Evolutionary conservation across 2,329 filamentous ascomycete genomes (phyloP).

Genomic region (Hortaea werneckii): DNA sequence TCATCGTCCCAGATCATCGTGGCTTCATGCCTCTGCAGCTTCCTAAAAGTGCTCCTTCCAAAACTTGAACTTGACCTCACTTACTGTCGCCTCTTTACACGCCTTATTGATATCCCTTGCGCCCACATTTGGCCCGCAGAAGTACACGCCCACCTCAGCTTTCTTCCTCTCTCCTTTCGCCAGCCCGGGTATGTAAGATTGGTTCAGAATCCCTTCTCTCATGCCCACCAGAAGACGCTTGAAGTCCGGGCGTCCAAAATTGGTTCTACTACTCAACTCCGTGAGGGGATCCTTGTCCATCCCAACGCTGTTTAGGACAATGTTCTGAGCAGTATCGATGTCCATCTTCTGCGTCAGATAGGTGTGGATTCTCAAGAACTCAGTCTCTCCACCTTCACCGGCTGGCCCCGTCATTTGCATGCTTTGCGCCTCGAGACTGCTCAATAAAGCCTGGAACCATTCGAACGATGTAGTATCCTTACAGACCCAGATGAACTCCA

Average conservation of each 20-base stretch:
- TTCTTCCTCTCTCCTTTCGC: slow-evolving; percentile 50
- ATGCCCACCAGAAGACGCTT: slow-evolving; percentile 67
- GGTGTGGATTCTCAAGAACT: slow-evolving; percentile 96
- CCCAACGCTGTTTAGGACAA: slow-evolving; percentile 90
- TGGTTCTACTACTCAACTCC: slow-evolving; percentile 78
- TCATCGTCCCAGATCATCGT: not conserved
- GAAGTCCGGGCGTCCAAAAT: slow-evolving; percentile 93
- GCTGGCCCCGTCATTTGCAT: slow-evolving; percentile 47
- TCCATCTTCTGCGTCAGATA: slow-evolving; percentile 93
- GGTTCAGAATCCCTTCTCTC: slow-evolving; percentile 76
- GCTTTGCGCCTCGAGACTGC: slow-evolving; percentile 80
- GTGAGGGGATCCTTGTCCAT: slow-evolving; percentile 82
- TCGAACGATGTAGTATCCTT: slow-evolving; percentile 92
- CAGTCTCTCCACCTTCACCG: slow-evolving; percentile 41
- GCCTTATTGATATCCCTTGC: slow-evolving; percentile 80
- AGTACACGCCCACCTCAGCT: slow-evolving; percentile 92
- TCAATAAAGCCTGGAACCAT: slow-evolving; percentile 94
- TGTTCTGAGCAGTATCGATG: slow-evolving; percentile 87
- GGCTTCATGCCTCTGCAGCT: not conserved
- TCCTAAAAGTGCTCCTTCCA: slow-evolving; percentile 82
- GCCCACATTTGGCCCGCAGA: slow-evolving; percentile 76
- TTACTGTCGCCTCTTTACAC: slow-evolving; percentile 59
- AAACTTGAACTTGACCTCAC: slow-evolving; percentile 86
- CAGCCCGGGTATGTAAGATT: slow-evolving; percentile 74
- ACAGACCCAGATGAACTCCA: slow-evolving; percentile 99